These are phyloP conservation scores for Metschnikowia reukaufii DNA, from an alignment of 805 yeast species.

Conservation along the genomic window DNA sequence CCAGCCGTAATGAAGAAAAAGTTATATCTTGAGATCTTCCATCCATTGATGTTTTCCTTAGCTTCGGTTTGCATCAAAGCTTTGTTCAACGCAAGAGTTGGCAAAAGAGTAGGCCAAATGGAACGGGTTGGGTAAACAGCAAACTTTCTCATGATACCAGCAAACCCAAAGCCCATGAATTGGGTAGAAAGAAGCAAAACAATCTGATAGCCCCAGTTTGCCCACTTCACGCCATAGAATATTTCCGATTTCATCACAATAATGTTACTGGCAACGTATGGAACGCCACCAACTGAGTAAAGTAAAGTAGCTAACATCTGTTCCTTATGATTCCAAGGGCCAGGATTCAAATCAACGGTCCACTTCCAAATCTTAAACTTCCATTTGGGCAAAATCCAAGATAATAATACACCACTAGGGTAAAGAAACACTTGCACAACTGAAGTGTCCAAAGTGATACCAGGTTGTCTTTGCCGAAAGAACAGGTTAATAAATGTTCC, in stretches of 20 bases:
- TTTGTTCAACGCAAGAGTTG: constrained; percentile 52
- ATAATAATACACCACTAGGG: constrained; percentile 59
- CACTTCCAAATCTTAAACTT: constrained; percentile 13
- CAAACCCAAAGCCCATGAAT: constrained; percentile 64
- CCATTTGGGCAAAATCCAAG: constrained; percentile 32
- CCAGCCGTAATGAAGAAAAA: not conserved
- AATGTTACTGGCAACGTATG: constrained; percentile 55
- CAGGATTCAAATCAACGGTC: constrained; percentile 2
- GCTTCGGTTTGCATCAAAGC: constrained; percentile 43
- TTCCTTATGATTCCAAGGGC: constrained; percentile 9
- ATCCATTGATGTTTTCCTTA: constrained; percentile 55
- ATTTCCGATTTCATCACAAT: constrained; percentile 42
- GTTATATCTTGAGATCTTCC: constrained; percentile 42
- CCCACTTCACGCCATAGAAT: constrained; percentile 44
- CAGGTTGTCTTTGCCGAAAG: constrained; percentile 57
- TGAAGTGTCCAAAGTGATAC: constrained; percentile 47
- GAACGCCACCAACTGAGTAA: constrained; percentile 22
- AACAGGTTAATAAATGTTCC: constrained; percentile 50
- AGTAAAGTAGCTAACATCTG: constrained; percentile 9
- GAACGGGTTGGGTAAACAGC: constrained; percentile 62
- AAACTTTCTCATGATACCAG: constrained; percentile 59
- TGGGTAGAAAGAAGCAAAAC: constrained; percentile 56
- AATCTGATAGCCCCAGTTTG: constrained; percentile 54
- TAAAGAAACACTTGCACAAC: constrained; percentile 60
- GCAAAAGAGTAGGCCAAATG: constrained; percentile 70